These are phyloP conservation scores for Lodderomyces orthopsilosis DNA, from an alignment of 1,139 yeast species.

Conservation along the genomic window DNA sequence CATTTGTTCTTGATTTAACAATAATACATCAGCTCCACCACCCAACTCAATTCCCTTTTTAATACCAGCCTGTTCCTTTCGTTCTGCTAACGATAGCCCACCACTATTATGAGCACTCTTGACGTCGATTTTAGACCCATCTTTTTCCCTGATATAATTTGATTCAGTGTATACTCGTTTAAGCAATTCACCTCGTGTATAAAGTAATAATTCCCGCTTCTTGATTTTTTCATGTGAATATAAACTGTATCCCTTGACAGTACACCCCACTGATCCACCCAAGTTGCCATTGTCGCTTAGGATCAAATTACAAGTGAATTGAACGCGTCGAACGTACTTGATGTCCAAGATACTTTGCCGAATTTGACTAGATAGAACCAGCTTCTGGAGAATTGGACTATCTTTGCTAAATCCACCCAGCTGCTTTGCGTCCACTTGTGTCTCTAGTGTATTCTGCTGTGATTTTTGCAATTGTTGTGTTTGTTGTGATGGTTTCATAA, in stretches of 20 bases:
- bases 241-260: constrained; percentile 71
- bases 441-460: background rate
- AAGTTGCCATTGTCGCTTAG: constrained; percentile 37
- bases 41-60: constrained; percentile 29
- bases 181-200: constrained; percentile 39
- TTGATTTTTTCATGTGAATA: constrained; percentile 49
- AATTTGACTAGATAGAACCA: constrained; percentile 14
- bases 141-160: constrained; percentile 20
- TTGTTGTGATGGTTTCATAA: constrained; percentile 18
- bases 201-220: constrained; percentile 37
- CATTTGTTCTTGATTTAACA: constrained; percentile 26
- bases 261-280: constrained; percentile 56
- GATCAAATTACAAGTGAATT: constrained; percentile 56
- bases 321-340: constrained; percentile 60
- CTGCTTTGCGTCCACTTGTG: constrained; percentile 1
- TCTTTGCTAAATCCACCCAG: constrained; percentile 9
- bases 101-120: constrained; percentile 11
- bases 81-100: constrained; percentile 23
- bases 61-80: constrained; percentile 42
- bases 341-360: constrained; percentile 49
- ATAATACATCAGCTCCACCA: constrained; percentile 25
- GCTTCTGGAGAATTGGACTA: constrained; percentile 10
- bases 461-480: background rate
- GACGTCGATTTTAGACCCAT: constrained; percentile 18
- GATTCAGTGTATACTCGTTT: constrained; percentile 54